Base-by-base conservation (phyloP, 768 basidiomycete genomes). In the Tremella fuciformis region DNA sequence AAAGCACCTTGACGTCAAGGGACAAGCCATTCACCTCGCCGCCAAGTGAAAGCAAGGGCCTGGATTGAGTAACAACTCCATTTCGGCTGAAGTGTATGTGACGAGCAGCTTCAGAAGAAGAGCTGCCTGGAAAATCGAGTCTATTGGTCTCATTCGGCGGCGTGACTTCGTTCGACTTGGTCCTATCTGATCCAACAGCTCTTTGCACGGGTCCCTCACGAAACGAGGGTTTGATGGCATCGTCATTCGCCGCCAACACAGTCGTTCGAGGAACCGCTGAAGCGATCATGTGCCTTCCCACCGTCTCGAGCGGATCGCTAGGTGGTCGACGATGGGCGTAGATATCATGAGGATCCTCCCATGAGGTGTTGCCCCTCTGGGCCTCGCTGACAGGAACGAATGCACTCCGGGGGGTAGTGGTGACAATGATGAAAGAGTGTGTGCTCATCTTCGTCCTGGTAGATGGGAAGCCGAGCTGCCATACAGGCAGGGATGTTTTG, bases 401-500 rank as follows among this genome's bases (percentile, higher is more conserved):
- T 1, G 50, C 44, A 11, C 64, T 63, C 39, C 63, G 57, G 13
- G 73, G 73, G 1, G 64, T 63, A 1, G 69, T 67, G 11, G 69
- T 72, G 54, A 75, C 67, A 52, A 75, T 60, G 9, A 63, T 51
- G 21, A 64, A 69, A 26, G 67, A 58, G 41, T 70, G 66, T 7
- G 68, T 64, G 19, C 47, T 50, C 50, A 67, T 57, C n/a, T 41
- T 22, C 37, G 40, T 47, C 3, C 21, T 25, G 8, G 59, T 58
- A 0, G 29, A 38, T n/a, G 42, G 22, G 16, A 18, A 46, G 18
- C 49, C 49, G 13, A 16, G 24, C 26, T 52, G 60, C 44, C 56
- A 64, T 8, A 66, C 63, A 0, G 73, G 67, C 54, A 71, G 19
- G 0, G 49, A 25, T 0, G 71, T 69, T 55, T 68, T 73, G 34